A percentile compares a stretch with the other conserved stretches of the same genome.
Evolutionary conservation across 2,329 filamentous ascomycete species (phyloP).

Genomic region (Botrytis fragariae): DNA sequence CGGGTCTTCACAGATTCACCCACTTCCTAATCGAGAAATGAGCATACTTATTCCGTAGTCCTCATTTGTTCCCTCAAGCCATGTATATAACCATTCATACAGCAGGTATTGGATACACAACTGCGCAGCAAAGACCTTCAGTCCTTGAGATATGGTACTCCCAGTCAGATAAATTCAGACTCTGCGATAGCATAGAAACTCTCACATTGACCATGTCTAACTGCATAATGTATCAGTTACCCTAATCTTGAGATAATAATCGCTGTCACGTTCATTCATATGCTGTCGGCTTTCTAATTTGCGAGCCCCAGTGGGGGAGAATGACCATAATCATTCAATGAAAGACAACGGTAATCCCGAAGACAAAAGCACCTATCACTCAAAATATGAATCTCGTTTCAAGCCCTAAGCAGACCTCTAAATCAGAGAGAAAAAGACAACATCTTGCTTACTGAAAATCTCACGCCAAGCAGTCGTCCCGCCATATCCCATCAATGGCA

Average conservation of each 20-base stretch:
- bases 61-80: neutral
- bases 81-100: slow-evolving; percentile 19
- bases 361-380: no score
- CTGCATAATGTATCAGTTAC: no score
- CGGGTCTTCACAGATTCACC: neutral
- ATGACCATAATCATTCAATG: neutral
- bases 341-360: no score
- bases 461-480: no score
- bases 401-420: fast-evolving
- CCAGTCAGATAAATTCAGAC: no score
- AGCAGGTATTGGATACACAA: neutral
- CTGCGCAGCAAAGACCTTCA: no score
- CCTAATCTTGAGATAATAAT: neutral
- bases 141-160: no score
- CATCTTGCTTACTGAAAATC: neutral
- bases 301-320: no score
- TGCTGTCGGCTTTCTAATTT: neutral
- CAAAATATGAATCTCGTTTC: no score
- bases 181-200: neutral
- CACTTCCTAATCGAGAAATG: fast-evolving
- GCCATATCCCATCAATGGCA: no score
- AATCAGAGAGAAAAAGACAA: neutral
- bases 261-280: neutral
- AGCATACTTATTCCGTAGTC: fast-evolving
- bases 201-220: no score